Evolutionary conservation across 805 yeast species (phyloP).

Genomic region (Hanseniaspora jakobsenii): DNA sequence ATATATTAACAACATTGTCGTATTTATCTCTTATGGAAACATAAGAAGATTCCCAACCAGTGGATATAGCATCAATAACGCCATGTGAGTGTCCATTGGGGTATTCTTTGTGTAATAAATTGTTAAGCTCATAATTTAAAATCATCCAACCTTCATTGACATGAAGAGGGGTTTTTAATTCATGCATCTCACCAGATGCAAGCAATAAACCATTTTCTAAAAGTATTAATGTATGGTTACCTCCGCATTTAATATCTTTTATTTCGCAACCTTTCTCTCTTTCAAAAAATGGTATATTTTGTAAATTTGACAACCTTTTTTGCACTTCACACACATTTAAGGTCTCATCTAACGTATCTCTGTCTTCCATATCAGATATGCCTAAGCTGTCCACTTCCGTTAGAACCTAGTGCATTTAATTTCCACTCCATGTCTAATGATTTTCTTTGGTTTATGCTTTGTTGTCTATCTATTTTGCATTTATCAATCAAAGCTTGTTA

Average conservation of each 20-base stretch:
- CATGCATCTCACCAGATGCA: constrained; percentile 38
- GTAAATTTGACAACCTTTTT: background rate
- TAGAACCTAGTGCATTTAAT: constrained; percentile 60
- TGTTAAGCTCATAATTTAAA: constrained; percentile 31
- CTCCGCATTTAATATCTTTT: constrained; percentile 51
- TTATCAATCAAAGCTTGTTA: no score
- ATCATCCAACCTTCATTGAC: constrained; percentile 1
- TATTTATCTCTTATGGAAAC: background rate
- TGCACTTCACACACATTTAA: constrained; percentile 12
- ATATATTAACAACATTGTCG: background rate
- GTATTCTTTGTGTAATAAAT: constrained; percentile 59
- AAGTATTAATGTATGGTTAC: constrained; percentile 68
- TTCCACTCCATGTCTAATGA: background rate
- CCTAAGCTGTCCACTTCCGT: constrained; percentile 71
- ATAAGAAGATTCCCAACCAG: constrained; percentile 13
- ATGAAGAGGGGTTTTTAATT: background rate
- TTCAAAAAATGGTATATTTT: background rate
- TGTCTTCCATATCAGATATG: constrained; percentile 41
- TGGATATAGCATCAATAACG: background rate
- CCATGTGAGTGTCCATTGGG: no score
- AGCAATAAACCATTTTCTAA: constrained; percentile 41
- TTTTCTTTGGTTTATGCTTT: no score
- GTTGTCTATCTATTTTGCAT: background rate
- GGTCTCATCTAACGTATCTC: constrained; percentile 24
- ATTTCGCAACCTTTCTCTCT: background rate